Percentiles rank a stretch among this genome's conserved stretches.
These are phyloP conservation scores for Monosporascus cannonballus DNA, from an alignment of 2,329 filamentous ascomycete genomes.

Conservation along the genomic window DNA sequence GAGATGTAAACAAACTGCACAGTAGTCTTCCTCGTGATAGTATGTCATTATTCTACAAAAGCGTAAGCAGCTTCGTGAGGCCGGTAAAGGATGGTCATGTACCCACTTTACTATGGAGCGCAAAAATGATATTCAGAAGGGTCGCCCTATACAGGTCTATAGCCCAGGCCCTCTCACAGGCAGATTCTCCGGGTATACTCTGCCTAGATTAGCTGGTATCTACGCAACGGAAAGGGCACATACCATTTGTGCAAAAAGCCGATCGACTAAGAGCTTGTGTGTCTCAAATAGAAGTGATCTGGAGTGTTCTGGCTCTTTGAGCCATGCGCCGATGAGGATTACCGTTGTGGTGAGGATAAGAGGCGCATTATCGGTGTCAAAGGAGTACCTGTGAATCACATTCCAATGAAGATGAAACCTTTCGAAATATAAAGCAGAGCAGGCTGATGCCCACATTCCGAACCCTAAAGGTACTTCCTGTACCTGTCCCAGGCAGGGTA, in stretches of 20 bases:
- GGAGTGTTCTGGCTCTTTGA: background rate
- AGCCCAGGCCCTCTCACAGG: background rate
- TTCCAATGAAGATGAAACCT: conserved; percentile 1
- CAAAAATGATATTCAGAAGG: conserved; percentile 1
- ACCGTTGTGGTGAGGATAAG: background rate
- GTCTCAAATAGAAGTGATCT: background rate
- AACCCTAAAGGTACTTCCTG: background rate
- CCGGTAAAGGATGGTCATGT: background rate
- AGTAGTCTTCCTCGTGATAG: background rate
- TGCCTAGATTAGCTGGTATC: background rate
- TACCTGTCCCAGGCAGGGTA: background rate
- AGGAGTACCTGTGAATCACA: background rate
- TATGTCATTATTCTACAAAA: background rate
- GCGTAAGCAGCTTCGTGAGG: background rate
- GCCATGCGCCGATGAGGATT: background rate
- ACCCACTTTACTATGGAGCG: background rate
- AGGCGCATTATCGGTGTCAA: background rate
- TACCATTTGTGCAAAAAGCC: background rate
- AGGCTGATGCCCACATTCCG: background rate
- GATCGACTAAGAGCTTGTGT: background rate
- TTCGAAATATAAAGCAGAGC: background rate
- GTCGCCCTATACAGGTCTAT: background rate
- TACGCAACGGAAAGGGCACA: background rate
- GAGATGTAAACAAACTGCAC: background rate
- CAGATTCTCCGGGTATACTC: background rate